Conservation (phyloP, 108 stramenopile genomes). For the Fragilaria radians region DNA sequence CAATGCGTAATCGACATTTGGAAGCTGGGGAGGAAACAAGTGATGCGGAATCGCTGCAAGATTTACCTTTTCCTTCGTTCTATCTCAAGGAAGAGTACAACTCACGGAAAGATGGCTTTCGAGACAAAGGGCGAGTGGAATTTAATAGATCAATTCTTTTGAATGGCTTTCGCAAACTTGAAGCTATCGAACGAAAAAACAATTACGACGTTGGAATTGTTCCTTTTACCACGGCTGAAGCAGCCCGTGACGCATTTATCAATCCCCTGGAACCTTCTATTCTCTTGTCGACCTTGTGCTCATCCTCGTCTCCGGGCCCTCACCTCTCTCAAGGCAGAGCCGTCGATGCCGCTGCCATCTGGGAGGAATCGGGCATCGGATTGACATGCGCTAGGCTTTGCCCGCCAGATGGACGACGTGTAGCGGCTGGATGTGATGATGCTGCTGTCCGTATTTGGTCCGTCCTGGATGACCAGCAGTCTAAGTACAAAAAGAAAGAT, state of each 20-base stretch:
- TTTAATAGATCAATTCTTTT: slow-evolving; percentile 79
- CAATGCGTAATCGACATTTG: slow-evolving; percentile 31
- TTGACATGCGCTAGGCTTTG: slow-evolving; percentile 71
- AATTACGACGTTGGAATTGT: slow-evolving; percentile 47
- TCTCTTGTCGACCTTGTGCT: slow-evolving; percentile 56
- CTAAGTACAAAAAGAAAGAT: slow-evolving; percentile 20
- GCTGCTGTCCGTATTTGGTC: slow-evolving; percentile 65
- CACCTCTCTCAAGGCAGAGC: slow-evolving; percentile 5
- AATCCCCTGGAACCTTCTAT: slow-evolving; percentile 68
- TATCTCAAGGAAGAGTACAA: slow-evolving; percentile 56
- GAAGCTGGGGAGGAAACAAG: slow-evolving; percentile 36
- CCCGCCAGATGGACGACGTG: slow-evolving; percentile 66
- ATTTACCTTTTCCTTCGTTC: slow-evolving; percentile 70
- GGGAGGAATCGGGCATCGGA: slow-evolving; percentile 77
- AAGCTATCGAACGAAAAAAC: slow-evolving; percentile 78
- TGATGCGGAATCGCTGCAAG: slow-evolving; percentile 18
- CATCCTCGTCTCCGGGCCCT: slow-evolving; percentile 16
- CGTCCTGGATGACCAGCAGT: neutral
- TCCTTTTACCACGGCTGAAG: neutral
- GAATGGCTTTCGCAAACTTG: slow-evolving; percentile 82
- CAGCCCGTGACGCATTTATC: slow-evolving; percentile 11
- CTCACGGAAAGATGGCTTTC: slow-evolving; percentile 24
- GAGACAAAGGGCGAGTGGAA: slow-evolving; percentile 49
- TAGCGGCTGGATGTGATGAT: slow-evolving; percentile 85
- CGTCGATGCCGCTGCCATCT: slow-evolving; percentile 21